Base-by-base conservation (phyloP, 805 yeast genomes). In the Candida cerambycidarum region DNA sequence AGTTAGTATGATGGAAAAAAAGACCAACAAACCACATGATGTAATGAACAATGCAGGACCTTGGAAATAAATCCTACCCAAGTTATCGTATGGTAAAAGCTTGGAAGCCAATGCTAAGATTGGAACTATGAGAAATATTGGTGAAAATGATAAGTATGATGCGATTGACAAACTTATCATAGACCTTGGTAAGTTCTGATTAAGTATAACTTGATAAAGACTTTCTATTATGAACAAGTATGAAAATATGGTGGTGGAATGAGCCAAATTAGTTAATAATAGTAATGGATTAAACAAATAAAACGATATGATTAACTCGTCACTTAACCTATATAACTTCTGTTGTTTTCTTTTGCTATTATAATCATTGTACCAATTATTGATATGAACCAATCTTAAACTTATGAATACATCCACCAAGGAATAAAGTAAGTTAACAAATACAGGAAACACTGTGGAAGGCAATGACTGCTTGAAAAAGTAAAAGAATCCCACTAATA, bases 201-300 rank as follows among this genome's bases (percentile, higher is more conserved):
- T 55, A 12, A 76, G 52, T 10, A 82, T 72, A 5, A 61, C 41
- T 69, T 71, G 59, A 68, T 67, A 33, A 77, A 63, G 5, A 76
- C 64, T 23, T 66, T 67, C 70, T 2, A 79, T 59, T 1, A 88
- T 54, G 25, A 80, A 64, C n/a, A 81, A 62, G 57, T 84, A 80
- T 7, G 83, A 69, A 56, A 92, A 73, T 1, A 76, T 53, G 15
- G 73, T 65, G 0, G 95, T 79, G 0, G 95, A 84, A 52, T 81
- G 80, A 4, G 93, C 75, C 37, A 85, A 67, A 33, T 82, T 75
- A 9, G 90, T 75, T 39, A 88, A 60, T 2, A 89, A 61, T n/a
- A 81, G 66, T 53, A 90, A 68, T 7, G 99, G 99, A 58, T 89
- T 93, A 56, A 89, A 75, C 23, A 85, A 71, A 59, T 85, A 92